Percentiles rank a stretch among this genome's conserved stretches.
Conservation (phyloP, 1,284 basidiomycete genomes). For the Ustilago curta region DNA sequence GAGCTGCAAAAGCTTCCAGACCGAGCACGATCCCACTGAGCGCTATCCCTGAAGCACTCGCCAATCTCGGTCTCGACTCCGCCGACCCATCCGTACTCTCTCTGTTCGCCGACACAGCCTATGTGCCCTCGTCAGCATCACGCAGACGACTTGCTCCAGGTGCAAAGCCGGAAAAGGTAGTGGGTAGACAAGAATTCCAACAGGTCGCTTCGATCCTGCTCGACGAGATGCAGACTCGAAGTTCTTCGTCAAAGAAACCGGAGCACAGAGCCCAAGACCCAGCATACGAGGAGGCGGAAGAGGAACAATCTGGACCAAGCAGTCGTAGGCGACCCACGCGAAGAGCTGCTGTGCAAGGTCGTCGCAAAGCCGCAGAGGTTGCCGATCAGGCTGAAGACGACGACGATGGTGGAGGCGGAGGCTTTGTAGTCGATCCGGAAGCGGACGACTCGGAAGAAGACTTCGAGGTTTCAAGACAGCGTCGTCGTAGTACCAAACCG, state of each 20-base stretch:
- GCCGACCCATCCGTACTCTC: slow-evolving; percentile 44
- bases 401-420: slow-evolving; percentile 21
- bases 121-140: slow-evolving; percentile 26
- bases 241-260: not conserved
- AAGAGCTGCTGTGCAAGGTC: slow-evolving; percentile 30
- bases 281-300: slow-evolving; percentile 11
- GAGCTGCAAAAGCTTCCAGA: not conserved
- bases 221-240: slow-evolving; percentile 16
- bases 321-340: slow-evolving; percentile 27
- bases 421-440: slow-evolving; percentile 35
- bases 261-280: not conserved
- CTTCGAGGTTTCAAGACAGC: slow-evolving; percentile 19
- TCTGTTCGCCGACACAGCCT: slow-evolving; percentile 47
- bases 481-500: slow-evolving; percentile 1
- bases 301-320: not conserved
- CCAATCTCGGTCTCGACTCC: slow-evolving; percentile 45
- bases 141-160: slow-evolving; percentile 19
- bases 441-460: slow-evolving; percentile 40
- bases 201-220: slow-evolving; percentile 47
- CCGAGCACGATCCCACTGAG: slow-evolving; percentile 47
- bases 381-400: slow-evolving; percentile 15
- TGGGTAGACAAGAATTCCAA: slow-evolving; percentile 50
- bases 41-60: slow-evolving; percentile 50
- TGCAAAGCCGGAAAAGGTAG: slow-evolving; percentile 41
- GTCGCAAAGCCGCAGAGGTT: slow-evolving; percentile 27